Conservation (phyloP, 495 filamentous ascomycete genomes). For the Penicillium alfredii region DNA sequence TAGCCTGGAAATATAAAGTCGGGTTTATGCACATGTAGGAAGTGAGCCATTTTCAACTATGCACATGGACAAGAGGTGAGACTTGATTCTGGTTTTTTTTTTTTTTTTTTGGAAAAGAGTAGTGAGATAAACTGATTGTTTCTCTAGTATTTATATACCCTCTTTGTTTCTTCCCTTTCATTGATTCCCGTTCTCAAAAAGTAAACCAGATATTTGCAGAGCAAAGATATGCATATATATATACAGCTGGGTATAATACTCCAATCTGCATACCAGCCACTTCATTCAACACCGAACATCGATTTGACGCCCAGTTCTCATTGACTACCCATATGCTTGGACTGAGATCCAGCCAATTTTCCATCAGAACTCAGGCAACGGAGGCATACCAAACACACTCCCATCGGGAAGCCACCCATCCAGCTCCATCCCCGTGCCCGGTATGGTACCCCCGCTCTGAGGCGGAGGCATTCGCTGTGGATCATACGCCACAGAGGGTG, state of each 20-base stretch:
- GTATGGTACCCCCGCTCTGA: constrained; percentile 8
- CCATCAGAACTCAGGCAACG: constrained; percentile 30
- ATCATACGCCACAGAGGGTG: constrained; percentile 28
- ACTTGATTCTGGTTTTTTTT: neutral
- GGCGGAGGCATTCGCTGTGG: constrained; percentile 16
- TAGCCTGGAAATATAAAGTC: too few relatives aligned
- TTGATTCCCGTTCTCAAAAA: too few relatives aligned
- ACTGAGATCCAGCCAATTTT: neutral
- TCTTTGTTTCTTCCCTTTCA: too few relatives aligned
- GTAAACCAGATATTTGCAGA: too few relatives aligned
- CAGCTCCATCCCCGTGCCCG: constrained; percentile 28
- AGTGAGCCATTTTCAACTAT: too few relatives aligned
- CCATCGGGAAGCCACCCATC: constrained; percentile 36
- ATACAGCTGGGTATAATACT: too few relatives aligned
- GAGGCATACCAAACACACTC: constrained; percentile 29
- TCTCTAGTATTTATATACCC: too few relatives aligned
- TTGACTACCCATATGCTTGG: neutral
- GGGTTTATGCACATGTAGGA: too few relatives aligned
- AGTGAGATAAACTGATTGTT: too few relatives aligned
- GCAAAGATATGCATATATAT: too few relatives aligned
- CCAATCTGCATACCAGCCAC: too few relatives aligned
- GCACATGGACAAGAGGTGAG: too few relatives aligned
- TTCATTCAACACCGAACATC: neutral
- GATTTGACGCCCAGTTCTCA: neutral
- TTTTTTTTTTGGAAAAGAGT: constrained; percentile 5